A percentile compares a stretch with the other conserved stretches of the same genome.
phyloP scores from a whole-genome alignment of 2,329 filamentous ascomycete genomes.

The Hymenoscyphus fructigenus region DNA sequence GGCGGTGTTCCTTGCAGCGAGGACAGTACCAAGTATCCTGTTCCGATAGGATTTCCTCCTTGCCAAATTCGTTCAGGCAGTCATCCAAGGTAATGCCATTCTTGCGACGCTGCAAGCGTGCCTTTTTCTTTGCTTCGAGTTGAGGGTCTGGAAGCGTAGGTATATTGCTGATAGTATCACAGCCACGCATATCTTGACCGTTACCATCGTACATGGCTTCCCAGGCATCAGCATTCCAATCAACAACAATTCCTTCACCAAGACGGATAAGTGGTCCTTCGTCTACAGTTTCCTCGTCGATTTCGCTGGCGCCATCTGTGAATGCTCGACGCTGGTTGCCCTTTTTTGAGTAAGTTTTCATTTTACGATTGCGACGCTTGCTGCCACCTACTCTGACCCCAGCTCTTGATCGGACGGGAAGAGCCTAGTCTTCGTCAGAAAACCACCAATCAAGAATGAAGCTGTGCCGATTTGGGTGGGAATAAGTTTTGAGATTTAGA shows the following conservation, averaged over 20 bases:
- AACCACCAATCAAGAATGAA: constrained; percentile 1
- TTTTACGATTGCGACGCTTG: constrained; percentile 30
- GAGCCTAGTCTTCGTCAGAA: constrained; percentile 35
- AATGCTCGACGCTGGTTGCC: constrained; percentile 32
- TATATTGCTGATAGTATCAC: constrained; percentile 54
- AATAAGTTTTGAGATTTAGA: not conserved
- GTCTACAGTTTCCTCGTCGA: constrained; percentile 36
- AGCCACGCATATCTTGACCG: constrained; percentile 51
- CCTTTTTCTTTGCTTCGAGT: constrained; percentile 61
- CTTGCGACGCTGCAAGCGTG: constrained; percentile 65
- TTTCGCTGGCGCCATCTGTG: constrained; percentile 17
- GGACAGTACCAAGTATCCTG: constrained; percentile 98
- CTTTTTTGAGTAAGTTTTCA: constrained; percentile 42
- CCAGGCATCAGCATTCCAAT: constrained; percentile 74
- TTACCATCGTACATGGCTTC: constrained; percentile 64
- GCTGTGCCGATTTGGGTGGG: constrained; percentile 1
- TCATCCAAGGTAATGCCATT: constrained; percentile 82
- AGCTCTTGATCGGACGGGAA: constrained; percentile 34
- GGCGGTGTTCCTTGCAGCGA: constrained; percentile 87
- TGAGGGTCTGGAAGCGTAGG: constrained; percentile 57
- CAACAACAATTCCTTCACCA: constrained; percentile 81
- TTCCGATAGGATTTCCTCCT: constrained; percentile 88
- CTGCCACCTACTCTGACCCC: constrained; percentile 35
- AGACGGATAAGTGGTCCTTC: constrained; percentile 70
- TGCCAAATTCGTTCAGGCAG: constrained; percentile 91